Percentiles rank a stretch among this genome's conserved stretches.
These are phyloP conservation scores for Trametes hirsuta DNA, from an alignment of 1,284 basidiomycete genomes.

Conservation along the genomic window DNA sequence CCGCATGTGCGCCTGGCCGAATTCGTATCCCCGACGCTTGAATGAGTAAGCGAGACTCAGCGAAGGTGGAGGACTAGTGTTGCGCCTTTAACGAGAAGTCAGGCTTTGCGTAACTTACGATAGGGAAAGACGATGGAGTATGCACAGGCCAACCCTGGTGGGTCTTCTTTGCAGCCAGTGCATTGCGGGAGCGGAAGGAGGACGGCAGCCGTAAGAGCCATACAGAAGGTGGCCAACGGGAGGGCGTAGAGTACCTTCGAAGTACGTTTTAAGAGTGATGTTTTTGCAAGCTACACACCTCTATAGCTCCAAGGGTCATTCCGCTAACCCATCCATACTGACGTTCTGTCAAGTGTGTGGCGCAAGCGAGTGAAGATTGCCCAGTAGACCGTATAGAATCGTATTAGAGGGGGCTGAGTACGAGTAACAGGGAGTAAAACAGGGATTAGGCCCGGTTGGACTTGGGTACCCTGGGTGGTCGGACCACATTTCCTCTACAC, in stretches of 20 bases:
- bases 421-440: background rate
- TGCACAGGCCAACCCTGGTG: too few species aligned
- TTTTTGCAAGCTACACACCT: background rate
- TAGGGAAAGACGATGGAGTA: too few species aligned
- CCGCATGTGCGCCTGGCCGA: slow-evolving; percentile 9
- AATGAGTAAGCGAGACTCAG: background rate
- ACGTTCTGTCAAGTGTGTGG: background rate
- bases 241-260: too few species aligned
- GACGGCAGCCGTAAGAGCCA: too few species aligned
- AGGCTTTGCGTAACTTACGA: too few species aligned
- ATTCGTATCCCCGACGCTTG: slow-evolving; percentile 18
- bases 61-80: too few species aligned
- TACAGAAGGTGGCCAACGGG: too few species aligned
- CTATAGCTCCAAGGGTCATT: background rate
- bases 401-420: background rate
- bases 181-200: too few species aligned
- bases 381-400: background rate
- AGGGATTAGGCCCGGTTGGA: slow-evolving; percentile 12
- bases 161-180: too few species aligned
- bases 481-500: slow-evolving; percentile 20
- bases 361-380: background rate
- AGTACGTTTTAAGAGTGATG: too few species aligned
- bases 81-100: too few species aligned
- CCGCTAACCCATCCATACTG: background rate
- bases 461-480: slow-evolving; percentile 19